phyloP scores from a whole-genome alignment of 1,284 basidiomycete species.

The Boletus sp. region DNA sequence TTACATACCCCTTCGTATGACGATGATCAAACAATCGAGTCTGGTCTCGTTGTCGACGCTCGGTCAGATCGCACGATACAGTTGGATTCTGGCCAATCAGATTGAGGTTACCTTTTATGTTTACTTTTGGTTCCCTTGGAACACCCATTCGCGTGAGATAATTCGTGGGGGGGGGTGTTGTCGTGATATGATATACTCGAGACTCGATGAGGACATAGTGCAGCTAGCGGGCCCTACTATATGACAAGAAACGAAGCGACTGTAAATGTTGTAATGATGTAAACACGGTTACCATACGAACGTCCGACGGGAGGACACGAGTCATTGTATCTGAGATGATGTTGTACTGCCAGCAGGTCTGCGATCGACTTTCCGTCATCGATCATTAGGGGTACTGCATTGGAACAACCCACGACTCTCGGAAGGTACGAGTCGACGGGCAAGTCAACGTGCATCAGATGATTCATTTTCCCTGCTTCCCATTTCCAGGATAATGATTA shows the following conservation, averaged over 20 bases:
- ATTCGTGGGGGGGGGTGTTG: neutral
- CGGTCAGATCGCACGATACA: conserved; percentile 33
- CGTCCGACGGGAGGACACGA: no score
- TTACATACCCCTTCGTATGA: conserved; percentile 26
- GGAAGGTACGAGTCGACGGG: conserved; percentile 7
- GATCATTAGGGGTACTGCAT: neutral
- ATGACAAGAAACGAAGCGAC: neutral
- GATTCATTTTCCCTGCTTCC: no score
- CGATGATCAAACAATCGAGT: conserved; percentile 27
- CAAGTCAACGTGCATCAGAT: neutral
- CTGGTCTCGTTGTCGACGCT: conserved; percentile 28
- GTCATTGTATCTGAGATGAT: no score
- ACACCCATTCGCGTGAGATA: conserved; percentile 6
- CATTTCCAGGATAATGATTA: no score
- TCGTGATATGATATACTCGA: conserved; percentile 4
- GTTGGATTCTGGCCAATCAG: conserved; percentile 18
- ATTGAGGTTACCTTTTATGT: conserved; percentile 13
- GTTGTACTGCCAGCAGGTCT: neutral
- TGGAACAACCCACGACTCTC: conserved; percentile 2
- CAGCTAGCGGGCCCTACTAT: no score
- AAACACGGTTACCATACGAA: neutral
- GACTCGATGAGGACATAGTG: neutral
- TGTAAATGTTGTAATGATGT: neutral
- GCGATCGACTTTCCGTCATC: neutral
- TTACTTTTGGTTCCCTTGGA: conserved; percentile 10